Conservation (phyloP, 257 asterid genomes). For the Nicotiana otophora region DNA sequence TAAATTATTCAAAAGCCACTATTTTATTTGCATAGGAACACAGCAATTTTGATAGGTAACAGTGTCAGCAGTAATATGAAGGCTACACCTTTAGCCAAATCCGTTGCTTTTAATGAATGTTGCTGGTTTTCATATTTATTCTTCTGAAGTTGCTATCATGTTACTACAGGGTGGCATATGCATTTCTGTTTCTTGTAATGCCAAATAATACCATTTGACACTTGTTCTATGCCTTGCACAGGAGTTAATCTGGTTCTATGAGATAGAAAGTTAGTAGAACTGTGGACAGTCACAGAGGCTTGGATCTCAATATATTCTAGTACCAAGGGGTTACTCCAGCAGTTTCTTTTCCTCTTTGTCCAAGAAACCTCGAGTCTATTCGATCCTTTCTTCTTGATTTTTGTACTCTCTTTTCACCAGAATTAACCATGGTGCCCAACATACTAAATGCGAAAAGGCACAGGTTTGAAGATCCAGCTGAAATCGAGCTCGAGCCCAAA, state of each 20-base stretch:
- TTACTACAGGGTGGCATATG: background rate
- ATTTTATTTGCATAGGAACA: background rate
- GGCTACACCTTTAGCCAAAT: background rate
- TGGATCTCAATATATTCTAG: no score
- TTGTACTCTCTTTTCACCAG: background rate
- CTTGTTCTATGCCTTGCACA: no score
- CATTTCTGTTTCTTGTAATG: background rate
- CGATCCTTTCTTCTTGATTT: background rate
- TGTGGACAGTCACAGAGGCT: no score
- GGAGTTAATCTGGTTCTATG: no score
- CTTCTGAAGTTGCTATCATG: background rate
- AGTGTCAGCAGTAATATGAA: background rate
- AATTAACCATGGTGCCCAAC: background rate
- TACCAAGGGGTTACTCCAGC: no score
- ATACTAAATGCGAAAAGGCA: background rate
- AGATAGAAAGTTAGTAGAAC: no score
- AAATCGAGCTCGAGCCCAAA: background rate
- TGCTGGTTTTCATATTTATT: background rate
- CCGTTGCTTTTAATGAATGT: no score
- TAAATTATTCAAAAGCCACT: background rate
- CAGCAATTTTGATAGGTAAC: background rate
- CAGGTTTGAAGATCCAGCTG: background rate
- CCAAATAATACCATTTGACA: no score
- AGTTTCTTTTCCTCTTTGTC: no score
- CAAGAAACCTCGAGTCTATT: no score